These are phyloP conservation scores for Ascochyta koolunga DNA, from an alignment of 2,329 filamentous ascomycete genomes.

Conservation along the genomic window DNA sequence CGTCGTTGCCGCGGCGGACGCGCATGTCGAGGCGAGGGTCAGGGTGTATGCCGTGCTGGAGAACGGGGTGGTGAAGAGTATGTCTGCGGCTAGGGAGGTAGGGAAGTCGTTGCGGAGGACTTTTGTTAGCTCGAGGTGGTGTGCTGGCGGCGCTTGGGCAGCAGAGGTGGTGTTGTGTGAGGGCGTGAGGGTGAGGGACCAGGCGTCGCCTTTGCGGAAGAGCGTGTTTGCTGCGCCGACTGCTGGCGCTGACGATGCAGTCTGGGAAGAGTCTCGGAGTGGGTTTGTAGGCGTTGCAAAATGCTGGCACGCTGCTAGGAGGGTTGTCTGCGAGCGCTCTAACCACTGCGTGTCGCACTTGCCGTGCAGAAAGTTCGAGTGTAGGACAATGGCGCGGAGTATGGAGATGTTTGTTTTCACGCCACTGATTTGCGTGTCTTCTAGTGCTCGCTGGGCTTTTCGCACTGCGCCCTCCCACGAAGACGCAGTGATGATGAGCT, in stretches of 20 bases:
- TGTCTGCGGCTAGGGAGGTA: constrained; percentile 58
- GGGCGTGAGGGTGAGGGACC: constrained; percentile 58
- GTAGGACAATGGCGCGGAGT: constrained; percentile 60
- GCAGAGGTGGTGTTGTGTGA: constrained; percentile 15
- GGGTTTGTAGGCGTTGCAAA: constrained; percentile 3
- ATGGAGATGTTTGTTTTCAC: constrained; percentile 65
- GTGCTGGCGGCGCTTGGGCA: constrained; percentile 26
- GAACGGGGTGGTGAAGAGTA: constrained; percentile 57
- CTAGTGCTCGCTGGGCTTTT: constrained; percentile 62
- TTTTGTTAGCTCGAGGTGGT: constrained; percentile 61
- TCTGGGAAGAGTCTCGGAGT: background rate
- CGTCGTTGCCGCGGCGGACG: constrained; percentile 48
- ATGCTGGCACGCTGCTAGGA: constrained; percentile 43
- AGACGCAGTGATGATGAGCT: constrained; percentile 62
- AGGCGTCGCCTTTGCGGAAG: constrained; percentile 65
- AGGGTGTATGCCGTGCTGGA: constrained; percentile 53
- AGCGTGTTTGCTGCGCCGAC: constrained; percentile 47
- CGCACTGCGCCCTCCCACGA: constrained; percentile 59
- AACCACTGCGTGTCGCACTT: constrained; percentile 64
- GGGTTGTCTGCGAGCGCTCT: constrained; percentile 53
- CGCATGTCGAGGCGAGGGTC: constrained; percentile 53
- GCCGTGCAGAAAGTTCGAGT: constrained; percentile 57
- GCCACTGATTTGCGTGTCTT: constrained; percentile 62
- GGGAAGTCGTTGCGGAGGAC: constrained; percentile 68
- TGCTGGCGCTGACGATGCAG: constrained; percentile 3